Conservation (phyloP, 192 early-diverging fungal species). For the Entomortierella lignicola region DNA sequence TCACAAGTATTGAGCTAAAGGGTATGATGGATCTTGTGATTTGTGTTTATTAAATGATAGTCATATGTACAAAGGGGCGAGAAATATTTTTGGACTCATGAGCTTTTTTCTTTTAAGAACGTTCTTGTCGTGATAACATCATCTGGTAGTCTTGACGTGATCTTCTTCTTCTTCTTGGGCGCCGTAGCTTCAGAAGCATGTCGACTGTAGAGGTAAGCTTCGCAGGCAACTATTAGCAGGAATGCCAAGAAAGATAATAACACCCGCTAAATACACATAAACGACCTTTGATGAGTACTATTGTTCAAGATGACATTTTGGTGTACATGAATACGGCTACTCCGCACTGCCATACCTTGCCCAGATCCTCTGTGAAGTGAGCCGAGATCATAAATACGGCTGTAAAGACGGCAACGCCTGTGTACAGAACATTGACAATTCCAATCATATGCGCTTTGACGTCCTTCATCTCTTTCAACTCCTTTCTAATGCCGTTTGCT, state of each 20-base stretch:
- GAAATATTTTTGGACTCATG: neutral
- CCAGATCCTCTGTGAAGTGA: constrained; percentile 43
- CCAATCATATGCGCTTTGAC: constrained; percentile 36
- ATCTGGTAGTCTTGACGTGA: constrained; percentile 1
- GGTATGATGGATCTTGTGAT: too few species aligned
- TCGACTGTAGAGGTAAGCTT: constrained; percentile 38
- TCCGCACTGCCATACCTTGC: constrained; percentile 14
- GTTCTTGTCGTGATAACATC: constrained; percentile 18
- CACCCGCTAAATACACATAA: too few species aligned
- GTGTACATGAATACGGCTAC: too few species aligned
- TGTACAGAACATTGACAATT: constrained; percentile 46
- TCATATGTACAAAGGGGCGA: too few species aligned
- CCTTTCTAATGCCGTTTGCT: constrained; percentile 22
- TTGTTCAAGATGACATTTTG: neutral
- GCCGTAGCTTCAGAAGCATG: constrained; percentile 16
- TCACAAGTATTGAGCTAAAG: too few species aligned
- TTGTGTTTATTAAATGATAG: too few species aligned
- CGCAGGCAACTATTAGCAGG: constrained; percentile 40
- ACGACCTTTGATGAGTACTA: too few species aligned
- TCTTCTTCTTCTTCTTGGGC: neutral
- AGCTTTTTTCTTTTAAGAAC: constrained; percentile 19
- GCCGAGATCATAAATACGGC: constrained; percentile 47
- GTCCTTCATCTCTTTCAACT: constrained; percentile 43
- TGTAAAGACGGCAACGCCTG: constrained; percentile 37
- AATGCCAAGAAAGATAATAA: constrained; percentile 35